phyloP scores from a whole-genome alignment of 2,329 filamentous ascomycete species.

The Claviceps maximensis region DNA sequence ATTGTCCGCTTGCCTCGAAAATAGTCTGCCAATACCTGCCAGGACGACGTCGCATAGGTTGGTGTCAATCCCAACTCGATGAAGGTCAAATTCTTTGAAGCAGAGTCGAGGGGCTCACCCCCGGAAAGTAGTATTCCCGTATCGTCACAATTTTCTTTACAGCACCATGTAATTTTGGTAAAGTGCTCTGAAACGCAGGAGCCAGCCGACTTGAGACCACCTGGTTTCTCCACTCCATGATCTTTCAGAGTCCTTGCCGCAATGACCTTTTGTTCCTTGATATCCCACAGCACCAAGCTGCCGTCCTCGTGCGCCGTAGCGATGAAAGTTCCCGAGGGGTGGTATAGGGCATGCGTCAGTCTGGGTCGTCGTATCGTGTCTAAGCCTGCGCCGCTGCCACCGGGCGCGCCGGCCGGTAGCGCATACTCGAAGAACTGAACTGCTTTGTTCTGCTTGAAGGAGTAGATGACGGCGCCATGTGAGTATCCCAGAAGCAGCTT shows the following conservation, averaged over 20 bases:
- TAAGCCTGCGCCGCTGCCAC: conserved; percentile 55
- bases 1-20: conserved; percentile 64
- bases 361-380: conserved; percentile 55
- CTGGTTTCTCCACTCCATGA: conserved; percentile 57
- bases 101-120: conserved; percentile 53
- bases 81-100: conserved; percentile 69
- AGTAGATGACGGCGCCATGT: conserved; percentile 78
- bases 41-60: conserved; percentile 80
- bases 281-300: conserved; percentile 88
- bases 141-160: conserved; percentile 85
- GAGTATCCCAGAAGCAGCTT: conserved; percentile 84
- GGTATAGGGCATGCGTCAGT: conserved; percentile 78
- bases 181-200: conserved; percentile 59
- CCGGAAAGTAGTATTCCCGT: conserved; percentile 80
- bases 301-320: conserved; percentile 81
- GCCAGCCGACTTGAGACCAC: conserved; percentile 33
- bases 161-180: conserved; percentile 77
- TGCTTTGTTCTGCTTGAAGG: conserved; percentile 80
- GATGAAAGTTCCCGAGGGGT: conserved; percentile 85
- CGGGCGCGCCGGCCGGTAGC: conserved; percentile 67
- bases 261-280: conserved; percentile 72
- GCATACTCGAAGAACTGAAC: conserved; percentile 73
- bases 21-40: conserved; percentile 69
- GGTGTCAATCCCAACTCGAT: conserved; percentile 82
- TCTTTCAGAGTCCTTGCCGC: conserved; percentile 71